Base-by-base conservation (phyloP, 2,329 filamentous ascomycete species). In the Cercospora zeina region DNA sequence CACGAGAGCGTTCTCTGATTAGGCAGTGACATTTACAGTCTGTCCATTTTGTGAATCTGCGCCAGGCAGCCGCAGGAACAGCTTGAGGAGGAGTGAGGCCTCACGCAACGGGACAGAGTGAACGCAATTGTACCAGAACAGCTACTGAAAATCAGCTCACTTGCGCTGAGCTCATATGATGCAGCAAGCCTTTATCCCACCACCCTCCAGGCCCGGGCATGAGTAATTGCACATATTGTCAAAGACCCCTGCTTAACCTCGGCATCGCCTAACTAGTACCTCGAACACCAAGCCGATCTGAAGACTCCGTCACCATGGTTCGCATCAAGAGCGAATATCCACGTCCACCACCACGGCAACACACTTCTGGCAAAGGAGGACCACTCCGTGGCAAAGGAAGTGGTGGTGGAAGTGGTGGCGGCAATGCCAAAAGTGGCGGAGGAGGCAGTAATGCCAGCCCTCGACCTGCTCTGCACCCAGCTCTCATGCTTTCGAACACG, bases 241-340 rank as follows among this genome's bases (percentile, higher is more conserved):
- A 42, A 42, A 42, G 24, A 27, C 24, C 31, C 21, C 13, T 14
- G 31, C n/a, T 24, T 13, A 36, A 36, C 16, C 11, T 7, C 33
- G 16, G n/a, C 14, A 16, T 21, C 16, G 19, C n/a, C 42, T 8
- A n/a, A n/a, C n/a, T n/a, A 24, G 42, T 16, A 45, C 42, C 11
- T 21, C 14, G 3, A 27, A 47, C 7, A 7, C 13, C 21, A 47
- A 19, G 10, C 8, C 10, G 10, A 47, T 14, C 13, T 13, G 11
- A 7, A 14, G 7, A n/a, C 31, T 1, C 10, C 13, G 10, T 11
- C 34, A 45, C 10, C 24, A 56, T 56, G 54, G 33, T 27, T 45
- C 54, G 54, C 54, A 56, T 56, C 36, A 45, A 56, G 54, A 56
- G 33, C 49, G 49, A 56, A 21, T 16, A 19, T 30, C 54, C 34